A percentile compares a stretch with the other conserved stretches of the same genome.
phyloP scores from a whole-genome alignment of 805 yeast species.

The Metschnikowia lochheadii region DNA sequence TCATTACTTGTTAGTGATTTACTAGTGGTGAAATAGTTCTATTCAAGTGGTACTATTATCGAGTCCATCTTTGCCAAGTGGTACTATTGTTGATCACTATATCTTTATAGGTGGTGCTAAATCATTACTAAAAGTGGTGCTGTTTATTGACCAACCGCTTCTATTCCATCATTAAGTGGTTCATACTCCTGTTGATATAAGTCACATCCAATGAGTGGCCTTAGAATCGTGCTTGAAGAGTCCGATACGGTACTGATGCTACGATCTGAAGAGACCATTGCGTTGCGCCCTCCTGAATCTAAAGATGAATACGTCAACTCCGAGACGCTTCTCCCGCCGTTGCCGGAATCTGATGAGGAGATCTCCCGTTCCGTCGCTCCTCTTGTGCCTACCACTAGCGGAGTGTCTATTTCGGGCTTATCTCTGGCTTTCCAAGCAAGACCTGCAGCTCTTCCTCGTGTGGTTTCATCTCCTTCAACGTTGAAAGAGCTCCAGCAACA shows the following conservation, averaged over 20 bases:
- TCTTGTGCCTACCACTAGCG: neutral
- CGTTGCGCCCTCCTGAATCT: neutral
- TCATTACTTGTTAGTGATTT: no score
- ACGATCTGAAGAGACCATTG: constrained; percentile 8
- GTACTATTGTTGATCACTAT: no score
- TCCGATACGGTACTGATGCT: constrained; percentile 9
- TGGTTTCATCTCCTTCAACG: constrained; percentile 4
- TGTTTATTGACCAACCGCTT: no score
- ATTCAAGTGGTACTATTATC: no score
- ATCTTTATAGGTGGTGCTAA: no score
- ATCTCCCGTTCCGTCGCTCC: neutral
- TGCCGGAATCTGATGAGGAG: constrained; percentile 15
- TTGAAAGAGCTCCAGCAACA: neutral
- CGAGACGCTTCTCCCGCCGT: constrained; percentile 23
- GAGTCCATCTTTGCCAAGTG: no score
- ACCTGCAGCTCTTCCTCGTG: neutral
- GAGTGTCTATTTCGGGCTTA: neutral
- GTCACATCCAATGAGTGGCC: constrained; percentile 13
- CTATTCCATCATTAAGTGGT: no score
- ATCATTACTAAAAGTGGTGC: no score
- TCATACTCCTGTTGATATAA: neutral
- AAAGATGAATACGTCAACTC: constrained; percentile 8
- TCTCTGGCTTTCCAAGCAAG: neutral
- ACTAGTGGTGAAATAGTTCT: no score
- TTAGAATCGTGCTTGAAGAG: constrained; percentile 20